phyloP scores from a whole-genome alignment of 106 monocot genomes.

The Dendrobium nobile region DNA sequence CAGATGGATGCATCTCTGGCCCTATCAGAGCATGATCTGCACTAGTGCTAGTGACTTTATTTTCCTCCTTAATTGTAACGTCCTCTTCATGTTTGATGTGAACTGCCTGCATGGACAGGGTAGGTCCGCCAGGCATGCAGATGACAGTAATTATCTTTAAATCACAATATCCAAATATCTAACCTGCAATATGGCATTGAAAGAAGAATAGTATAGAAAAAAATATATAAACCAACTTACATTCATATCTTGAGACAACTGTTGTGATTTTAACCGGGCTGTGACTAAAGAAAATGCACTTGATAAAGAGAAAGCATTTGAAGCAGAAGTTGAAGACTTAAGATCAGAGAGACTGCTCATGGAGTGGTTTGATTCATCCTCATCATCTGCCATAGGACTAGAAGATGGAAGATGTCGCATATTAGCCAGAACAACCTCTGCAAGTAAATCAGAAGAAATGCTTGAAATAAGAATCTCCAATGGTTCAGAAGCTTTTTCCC shows the following conservation, averaged over 20 bases:
- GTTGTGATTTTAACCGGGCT: constrained; percentile 38
- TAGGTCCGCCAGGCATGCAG: neutral
- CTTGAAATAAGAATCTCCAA: constrained; percentile 85
- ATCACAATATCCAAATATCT: neutral
- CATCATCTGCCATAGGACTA: constrained; percentile 42
- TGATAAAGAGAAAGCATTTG: constrained; percentile 37
- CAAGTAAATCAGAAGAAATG: constrained; percentile 88
- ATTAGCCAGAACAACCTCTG: constrained; percentile 88
- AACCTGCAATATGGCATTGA: neutral
- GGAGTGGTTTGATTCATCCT: constrained; percentile 16
- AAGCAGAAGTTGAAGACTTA: constrained; percentile 20
- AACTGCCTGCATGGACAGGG: constrained; percentile 16
- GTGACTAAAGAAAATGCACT: constrained; percentile 35
- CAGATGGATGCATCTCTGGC: constrained; percentile 13
- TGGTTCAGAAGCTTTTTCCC: constrained; percentile 68
- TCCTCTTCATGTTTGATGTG: constrained; percentile 17
- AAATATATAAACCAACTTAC: constrained; percentile 26
- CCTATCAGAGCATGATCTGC: constrained; percentile 6
- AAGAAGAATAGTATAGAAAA: neutral
- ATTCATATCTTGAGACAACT: constrained; percentile 19
- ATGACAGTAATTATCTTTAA: neutral
- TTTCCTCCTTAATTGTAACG: constrained; percentile 9
- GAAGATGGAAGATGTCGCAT: constrained; percentile 58
- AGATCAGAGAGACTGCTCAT: neutral
- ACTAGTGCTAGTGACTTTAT: constrained; percentile 15